Conservation (phyloP, 202 grass and related monocot genomes). For the Panicum virgatum region DNA sequence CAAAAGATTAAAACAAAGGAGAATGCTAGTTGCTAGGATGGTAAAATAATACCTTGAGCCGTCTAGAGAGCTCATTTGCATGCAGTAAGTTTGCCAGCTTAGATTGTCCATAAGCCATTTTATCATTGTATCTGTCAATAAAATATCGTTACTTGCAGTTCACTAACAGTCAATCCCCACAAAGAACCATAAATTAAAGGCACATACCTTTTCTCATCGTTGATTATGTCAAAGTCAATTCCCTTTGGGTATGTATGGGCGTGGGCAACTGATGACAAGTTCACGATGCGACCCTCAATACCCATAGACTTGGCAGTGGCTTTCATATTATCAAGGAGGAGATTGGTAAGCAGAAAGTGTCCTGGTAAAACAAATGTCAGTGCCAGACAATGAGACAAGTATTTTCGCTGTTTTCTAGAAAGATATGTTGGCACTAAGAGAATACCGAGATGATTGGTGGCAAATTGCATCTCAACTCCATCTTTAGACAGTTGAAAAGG, state of each 20-base stretch:
- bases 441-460: constrained; percentile 96
- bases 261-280: constrained; percentile 92
- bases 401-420: constrained; percentile 4
- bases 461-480: constrained; percentile 90
- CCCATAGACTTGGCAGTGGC: constrained; percentile 67
- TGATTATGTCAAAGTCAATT: constrained; percentile 78
- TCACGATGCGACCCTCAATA: constrained; percentile 86
- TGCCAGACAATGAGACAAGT: not conserved
- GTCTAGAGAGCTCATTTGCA: constrained; percentile 75
- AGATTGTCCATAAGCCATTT: constrained; percentile 92
- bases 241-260: constrained; percentile 70
- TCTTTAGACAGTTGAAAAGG: constrained; percentile 90
- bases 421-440: constrained; percentile 10
- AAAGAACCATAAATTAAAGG: constrained; percentile 17
- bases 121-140: constrained; percentile 82
- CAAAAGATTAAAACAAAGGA: too few species aligned
- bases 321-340: constrained; percentile 96
- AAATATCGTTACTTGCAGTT: constrained; percentile 41
- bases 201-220: constrained; percentile 63
- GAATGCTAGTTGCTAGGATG: not conserved
- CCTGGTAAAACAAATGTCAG: constrained; percentile 49
- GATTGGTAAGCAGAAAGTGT: constrained; percentile 91
- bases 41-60: constrained; percentile 55
- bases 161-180: not conserved
- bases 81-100: constrained; percentile 97